Percentiles rank a stretch among this genome's conserved stretches.
Evolutionary conservation across 257 asterid species (phyloP).

Genomic region (Solanum gracilifrons): DNA sequence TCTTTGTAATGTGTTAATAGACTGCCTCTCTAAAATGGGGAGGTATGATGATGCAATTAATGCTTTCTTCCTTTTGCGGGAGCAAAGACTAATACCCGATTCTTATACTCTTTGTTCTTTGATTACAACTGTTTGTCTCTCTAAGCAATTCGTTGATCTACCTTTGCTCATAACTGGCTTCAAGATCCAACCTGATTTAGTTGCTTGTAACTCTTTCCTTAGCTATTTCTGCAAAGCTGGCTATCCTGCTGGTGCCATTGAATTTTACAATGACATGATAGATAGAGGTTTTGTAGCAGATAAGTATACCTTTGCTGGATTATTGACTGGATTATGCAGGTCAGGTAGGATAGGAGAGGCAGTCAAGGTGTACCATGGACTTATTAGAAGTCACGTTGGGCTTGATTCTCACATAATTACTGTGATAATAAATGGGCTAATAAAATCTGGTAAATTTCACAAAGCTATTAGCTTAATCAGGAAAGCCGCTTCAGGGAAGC

Average conservation of each 20-base stretch:
- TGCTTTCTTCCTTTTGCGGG: slow-evolving; percentile 41
- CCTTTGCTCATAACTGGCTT: slow-evolving; percentile 56
- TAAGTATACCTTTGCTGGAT: slow-evolving; percentile 57
- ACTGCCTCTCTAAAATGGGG: slow-evolving; percentile 63
- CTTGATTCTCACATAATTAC: slow-evolving; percentile 52
- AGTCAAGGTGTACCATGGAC: slow-evolving; percentile 45
- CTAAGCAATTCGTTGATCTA: slow-evolving; percentile 42
- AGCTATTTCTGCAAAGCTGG: slow-evolving; percentile 65
- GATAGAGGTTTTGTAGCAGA: slow-evolving; percentile 55
- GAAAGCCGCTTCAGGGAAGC: slow-evolving; percentile 31
- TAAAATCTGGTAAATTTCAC: slow-evolving; percentile 35
- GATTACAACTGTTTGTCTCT: slow-evolving; percentile 41
- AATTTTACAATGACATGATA: slow-evolving; percentile 61
- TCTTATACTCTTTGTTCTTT: slow-evolving; percentile 59
- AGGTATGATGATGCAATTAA: slow-evolving; percentile 49
- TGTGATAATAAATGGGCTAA: slow-evolving; percentile 41
- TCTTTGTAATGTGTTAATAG: slow-evolving; percentile 62
- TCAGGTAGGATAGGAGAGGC: slow-evolving; percentile 50
- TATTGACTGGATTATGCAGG: slow-evolving; percentile 45
- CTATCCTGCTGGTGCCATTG: slow-evolving; percentile 50
- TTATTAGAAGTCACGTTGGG: slow-evolving; percentile 22
- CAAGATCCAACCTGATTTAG: slow-evolving; percentile 55
- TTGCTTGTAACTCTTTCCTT: slow-evolving; percentile 56
- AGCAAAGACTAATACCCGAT: slow-evolving; percentile 49
- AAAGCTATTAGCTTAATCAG: slow-evolving; percentile 27